Percentiles rank a stretch among this genome's conserved stretches.
phyloP scores from a whole-genome alignment of 257 asterid genomes.

The Solanum arcanum region DNA sequence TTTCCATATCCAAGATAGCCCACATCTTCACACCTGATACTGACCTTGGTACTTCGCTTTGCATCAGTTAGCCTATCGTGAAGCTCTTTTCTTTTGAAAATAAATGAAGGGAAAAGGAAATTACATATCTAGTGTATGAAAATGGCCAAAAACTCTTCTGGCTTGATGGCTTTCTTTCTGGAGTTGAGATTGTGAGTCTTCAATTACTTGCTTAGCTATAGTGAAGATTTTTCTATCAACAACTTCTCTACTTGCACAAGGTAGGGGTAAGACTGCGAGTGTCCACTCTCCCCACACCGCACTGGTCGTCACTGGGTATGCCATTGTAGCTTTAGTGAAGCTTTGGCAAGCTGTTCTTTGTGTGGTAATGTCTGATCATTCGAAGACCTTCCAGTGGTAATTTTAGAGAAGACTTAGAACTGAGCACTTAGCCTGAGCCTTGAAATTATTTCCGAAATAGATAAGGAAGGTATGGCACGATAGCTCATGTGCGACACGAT shows the following conservation, averaged over 20 bases:
- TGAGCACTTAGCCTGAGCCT: neutral
- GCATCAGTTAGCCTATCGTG: neutral
- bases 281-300: neutral
- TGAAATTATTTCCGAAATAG: neutral
- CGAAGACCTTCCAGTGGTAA: neutral
- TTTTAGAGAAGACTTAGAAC: neutral
- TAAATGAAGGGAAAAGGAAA: neutral
- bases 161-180: neutral
- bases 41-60: neutral
- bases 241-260: neutral
- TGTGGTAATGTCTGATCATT: neutral
- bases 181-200: neutral
- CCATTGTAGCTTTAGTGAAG: neutral
- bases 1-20: neutral
- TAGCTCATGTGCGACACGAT: neutral
- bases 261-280: neutral
- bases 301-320: neutral
- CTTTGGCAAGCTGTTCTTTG: neutral
- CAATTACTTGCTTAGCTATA: neutral
- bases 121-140: neutral
- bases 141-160: neutral
- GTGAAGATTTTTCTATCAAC: neutral
- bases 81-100: neutral
- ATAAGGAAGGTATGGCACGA: neutral
- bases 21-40: neutral